Conservation (phyloP, 225 moss, liverwort and hornwort species). For the Neckera pumila region DNA sequence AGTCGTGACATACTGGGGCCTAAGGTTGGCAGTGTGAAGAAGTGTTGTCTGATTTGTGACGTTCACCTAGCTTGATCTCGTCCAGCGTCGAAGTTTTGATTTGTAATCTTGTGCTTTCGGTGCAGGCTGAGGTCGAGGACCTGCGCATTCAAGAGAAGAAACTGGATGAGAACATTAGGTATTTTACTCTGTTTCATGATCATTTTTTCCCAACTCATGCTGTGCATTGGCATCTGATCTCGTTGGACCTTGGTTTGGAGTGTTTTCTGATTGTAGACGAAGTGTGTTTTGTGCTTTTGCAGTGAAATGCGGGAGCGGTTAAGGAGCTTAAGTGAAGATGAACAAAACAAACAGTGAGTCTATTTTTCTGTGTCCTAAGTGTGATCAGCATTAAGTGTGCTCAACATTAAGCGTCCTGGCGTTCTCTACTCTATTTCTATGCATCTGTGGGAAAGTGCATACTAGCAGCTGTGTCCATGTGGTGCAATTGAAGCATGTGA, state of each 20-base stretch:
- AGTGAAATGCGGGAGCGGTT: conserved; percentile 72
- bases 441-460: not conserved
- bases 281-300: not conserved
- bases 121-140: conserved; percentile 60
- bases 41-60: not conserved
- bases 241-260: not conserved
- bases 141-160: conserved; percentile 43
- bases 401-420: not conserved
- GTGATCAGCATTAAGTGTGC: not conserved
- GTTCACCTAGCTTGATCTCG: not conserved
- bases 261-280: not conserved
- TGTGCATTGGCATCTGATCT: not conserved
- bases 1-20: not conserved
- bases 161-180: conserved; percentile 65
- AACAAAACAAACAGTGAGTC: conserved; percentile 59
- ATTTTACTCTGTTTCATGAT: not conserved
- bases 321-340: conserved; percentile 57
- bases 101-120: not conserved
- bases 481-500: not conserved
- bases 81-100: too few relatives aligned
- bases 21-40: not conserved
- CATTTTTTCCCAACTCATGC: not conserved
- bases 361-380: not conserved
- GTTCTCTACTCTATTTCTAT: not conserved
- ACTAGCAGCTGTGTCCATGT: not conserved